Evolutionary conservation across 2,329 filamentous ascomycete genomes (phyloP).

Genomic region (Fusarium musae): DNA sequence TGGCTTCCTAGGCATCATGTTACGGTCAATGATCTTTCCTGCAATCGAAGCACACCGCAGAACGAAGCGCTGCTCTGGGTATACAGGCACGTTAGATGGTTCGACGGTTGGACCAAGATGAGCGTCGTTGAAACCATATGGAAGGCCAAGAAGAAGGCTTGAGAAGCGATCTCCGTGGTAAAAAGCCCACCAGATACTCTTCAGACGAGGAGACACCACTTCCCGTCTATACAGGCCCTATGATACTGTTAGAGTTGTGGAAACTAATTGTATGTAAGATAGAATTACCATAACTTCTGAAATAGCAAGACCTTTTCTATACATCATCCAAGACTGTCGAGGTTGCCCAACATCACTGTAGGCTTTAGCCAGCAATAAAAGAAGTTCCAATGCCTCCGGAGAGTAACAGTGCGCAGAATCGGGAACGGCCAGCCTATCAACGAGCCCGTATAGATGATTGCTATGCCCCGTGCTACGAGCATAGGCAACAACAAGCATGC

Average conservation of each 20-base stretch:
- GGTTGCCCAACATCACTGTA: background rate
- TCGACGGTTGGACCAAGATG: background rate
- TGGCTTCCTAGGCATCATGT: background rate
- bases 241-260: fast-evolving
- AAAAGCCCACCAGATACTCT: background rate
- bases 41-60: background rate
- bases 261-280: fast-evolving
- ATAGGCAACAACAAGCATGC: background rate
- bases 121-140: background rate
- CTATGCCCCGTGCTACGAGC: background rate
- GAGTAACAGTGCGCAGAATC: background rate
- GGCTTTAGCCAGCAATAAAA: background rate
- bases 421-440: background rate
- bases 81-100: background rate
- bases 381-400: background rate
- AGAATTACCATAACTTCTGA: background rate
- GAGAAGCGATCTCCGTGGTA: background rate
- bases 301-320: background rate
- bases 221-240: background rate
- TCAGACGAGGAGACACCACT: background rate
- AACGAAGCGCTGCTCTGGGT: background rate
- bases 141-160: background rate
- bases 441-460: background rate
- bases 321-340: background rate
- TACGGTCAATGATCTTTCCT: background rate